These are phyloP conservation scores for Calvatia gigantea DNA, from an alignment of 768 basidiomycete species.

Conservation along the genomic window DNA sequence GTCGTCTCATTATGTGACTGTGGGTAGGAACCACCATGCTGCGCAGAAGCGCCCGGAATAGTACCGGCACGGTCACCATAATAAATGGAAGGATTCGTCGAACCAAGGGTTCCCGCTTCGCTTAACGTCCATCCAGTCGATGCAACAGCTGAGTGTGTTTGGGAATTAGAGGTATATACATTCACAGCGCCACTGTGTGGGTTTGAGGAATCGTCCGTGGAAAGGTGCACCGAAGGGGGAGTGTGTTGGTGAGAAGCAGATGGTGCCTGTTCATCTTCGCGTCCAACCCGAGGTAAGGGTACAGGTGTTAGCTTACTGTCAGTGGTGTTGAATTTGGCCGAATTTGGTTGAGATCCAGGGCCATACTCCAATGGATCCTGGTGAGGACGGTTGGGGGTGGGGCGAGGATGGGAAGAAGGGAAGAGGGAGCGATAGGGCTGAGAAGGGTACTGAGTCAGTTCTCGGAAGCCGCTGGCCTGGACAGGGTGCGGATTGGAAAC, in stretches of 20 bases:
- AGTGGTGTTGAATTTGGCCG: not conserved
- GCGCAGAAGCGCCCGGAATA: not conserved
- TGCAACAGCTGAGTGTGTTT: not conserved
- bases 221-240: not conserved
- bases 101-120: not conserved
- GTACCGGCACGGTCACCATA: not conserved
- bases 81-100: constrained; percentile 1
- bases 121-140: not conserved
- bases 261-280: not conserved
- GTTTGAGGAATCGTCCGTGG: not conserved
- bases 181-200: not conserved
- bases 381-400: not conserved
- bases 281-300: not conserved
- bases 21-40: not conserved
- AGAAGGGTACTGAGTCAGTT: not conserved
- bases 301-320: not conserved
- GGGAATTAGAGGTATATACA: not conserved
- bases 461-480: not conserved
- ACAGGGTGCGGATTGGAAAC: not conserved
- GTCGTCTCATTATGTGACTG: not conserved
- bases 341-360: not conserved
- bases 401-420: not conserved
- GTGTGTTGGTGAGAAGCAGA: not conserved
- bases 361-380: not conserved
- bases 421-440: constrained; percentile 4